Conservation (phyloP, 1,284 basidiomycete genomes). For the Salmacisia buchloeana region DNA sequence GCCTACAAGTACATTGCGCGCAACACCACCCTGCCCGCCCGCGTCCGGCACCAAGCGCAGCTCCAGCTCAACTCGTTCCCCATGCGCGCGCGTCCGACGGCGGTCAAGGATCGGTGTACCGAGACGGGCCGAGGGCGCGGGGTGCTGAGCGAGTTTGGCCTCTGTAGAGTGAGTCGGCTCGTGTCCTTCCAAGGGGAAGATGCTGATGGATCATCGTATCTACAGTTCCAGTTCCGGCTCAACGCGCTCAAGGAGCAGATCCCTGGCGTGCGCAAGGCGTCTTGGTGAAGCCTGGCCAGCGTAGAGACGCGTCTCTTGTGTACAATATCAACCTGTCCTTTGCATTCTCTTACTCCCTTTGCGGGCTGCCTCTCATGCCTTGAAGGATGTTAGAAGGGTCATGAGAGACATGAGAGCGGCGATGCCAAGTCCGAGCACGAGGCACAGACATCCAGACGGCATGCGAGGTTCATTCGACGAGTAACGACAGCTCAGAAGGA, state of each 20-base stretch:
- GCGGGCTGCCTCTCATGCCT: too few species aligned
- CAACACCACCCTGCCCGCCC: constrained; percentile 50
- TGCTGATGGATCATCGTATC: constrained; percentile 1
- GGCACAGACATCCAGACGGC: too few species aligned
- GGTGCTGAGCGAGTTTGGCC: constrained; percentile 77
- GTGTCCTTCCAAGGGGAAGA: constrained; percentile 10
- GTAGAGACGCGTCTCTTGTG: too few species aligned
- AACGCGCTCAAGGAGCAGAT: constrained; percentile 72
- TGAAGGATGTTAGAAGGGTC: too few species aligned
- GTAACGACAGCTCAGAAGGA: too few species aligned
- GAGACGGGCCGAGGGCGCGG: constrained; percentile 80
- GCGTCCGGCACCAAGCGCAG: constrained; percentile 91
- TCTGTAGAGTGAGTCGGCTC: constrained; percentile 67
- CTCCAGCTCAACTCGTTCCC: constrained; percentile 83
- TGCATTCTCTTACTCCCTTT: too few species aligned
- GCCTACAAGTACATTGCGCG: constrained; percentile 49
- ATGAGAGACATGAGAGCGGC: too few species aligned
- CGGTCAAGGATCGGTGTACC: constrained; percentile 79
- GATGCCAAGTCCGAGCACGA: too few species aligned
- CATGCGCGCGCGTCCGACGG: constrained; percentile 71
- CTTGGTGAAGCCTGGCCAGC: too few species aligned
- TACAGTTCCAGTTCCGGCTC: constrained; percentile 78
- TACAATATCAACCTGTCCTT: too few species aligned
- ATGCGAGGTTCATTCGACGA: too few species aligned
- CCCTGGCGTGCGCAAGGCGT: constrained; percentile 80